Evolutionary conservation across 2,329 filamentous ascomycete species (phyloP).

Genomic region (Ascochyta fabae): DNA sequence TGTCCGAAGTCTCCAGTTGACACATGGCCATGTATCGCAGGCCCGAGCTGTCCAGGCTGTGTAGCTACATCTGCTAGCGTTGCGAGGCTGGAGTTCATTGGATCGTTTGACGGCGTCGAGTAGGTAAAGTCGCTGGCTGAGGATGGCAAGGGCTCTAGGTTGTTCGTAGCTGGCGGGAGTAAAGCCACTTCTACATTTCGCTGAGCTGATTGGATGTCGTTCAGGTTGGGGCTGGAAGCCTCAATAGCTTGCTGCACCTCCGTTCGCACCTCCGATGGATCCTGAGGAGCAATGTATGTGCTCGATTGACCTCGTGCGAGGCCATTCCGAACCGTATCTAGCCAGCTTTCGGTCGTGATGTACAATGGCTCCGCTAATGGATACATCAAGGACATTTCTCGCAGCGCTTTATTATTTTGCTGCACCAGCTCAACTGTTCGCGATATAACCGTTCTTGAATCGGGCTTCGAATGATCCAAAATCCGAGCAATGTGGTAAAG

Average conservation of each 20-base stretch:
- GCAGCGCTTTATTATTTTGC: conserved; percentile 40
- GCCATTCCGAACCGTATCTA: conserved; percentile 40
- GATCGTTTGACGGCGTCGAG: conserved; percentile 11
- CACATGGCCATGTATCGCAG: conserved; percentile 19
- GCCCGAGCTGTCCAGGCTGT: conserved; percentile 20
- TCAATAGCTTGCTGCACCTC: conserved; percentile 33
- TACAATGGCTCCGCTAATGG: conserved; percentile 41
- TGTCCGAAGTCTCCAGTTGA: conserved; percentile 27
- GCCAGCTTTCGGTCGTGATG: conserved; percentile 40
- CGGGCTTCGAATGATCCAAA: conserved; percentile 35
- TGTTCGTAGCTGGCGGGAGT: conserved; percentile 22
- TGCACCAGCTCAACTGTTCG: conserved; percentile 40
- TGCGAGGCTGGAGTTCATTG: conserved; percentile 9
- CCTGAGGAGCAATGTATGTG: conserved; percentile 40
- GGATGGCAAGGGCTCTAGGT: conserved; percentile 9
- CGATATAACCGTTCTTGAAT: conserved; percentile 33
- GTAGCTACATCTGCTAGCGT: conserved; percentile 18
- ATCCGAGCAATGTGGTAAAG: conserved; percentile 42
- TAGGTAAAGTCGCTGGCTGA: conserved; percentile 22
- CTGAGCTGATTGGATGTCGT: conserved; percentile 10
- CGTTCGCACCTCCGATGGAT: conserved; percentile 32
- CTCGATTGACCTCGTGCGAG: conserved; percentile 35
- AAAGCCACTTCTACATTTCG: conserved; percentile 20
- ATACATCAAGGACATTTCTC: conserved; percentile 42
- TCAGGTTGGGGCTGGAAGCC: conserved; percentile 19